Base-by-base conservation (phyloP, 257 asterid species). In the Ajuga chamaepitys region DNA sequence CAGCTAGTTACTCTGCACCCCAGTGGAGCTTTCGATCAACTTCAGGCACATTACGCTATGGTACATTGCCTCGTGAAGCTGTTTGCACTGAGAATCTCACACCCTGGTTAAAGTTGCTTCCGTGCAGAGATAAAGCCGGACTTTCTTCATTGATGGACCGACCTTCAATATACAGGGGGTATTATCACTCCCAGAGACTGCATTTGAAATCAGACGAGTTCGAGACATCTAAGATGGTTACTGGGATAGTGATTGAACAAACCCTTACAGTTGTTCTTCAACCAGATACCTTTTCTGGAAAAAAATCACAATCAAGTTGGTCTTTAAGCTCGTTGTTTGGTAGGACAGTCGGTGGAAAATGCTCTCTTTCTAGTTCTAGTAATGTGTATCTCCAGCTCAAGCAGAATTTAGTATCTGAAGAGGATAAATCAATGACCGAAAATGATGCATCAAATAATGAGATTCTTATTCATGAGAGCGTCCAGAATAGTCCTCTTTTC, bases 1-100 rank as follows among this genome's bases (percentile, higher is more conserved):
- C 98, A 57, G 85, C 93, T 66, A 67, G 92, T 42, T 88, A 79
- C 77, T 81, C 95, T 59, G 79, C 98, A 3, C 97, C 98, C 55
- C 75, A 71, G 51, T 88, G 91, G 98, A 88, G 85, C 75, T 85
- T 88, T 60, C 78, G 61, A 46, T 77, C 96, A 21, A 50, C 75
- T 68, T 77, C 86, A 3, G 89, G 93, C 32, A 82, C 83, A 47
- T 76, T 90, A 34, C 88, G 89, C 30, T 94, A 88, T 17, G 99
- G 99, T 48, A 85, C 95, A 48, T 80, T 94, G 81, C 99, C 98
- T 71, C 99, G 96, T 59, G 99, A 94, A 76, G 97, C 99, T 67
- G 99, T 94, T 71, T 94, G 99, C 86, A 94, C 99, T 26, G 98
- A 94, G 78, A 94, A 94, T 76, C 95, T 94, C 64, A 94, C 99